Base-by-base conservation (phyloP, 2,329 filamentous ascomycete species). In the Sporothrix brunneoviolacea region DNA sequence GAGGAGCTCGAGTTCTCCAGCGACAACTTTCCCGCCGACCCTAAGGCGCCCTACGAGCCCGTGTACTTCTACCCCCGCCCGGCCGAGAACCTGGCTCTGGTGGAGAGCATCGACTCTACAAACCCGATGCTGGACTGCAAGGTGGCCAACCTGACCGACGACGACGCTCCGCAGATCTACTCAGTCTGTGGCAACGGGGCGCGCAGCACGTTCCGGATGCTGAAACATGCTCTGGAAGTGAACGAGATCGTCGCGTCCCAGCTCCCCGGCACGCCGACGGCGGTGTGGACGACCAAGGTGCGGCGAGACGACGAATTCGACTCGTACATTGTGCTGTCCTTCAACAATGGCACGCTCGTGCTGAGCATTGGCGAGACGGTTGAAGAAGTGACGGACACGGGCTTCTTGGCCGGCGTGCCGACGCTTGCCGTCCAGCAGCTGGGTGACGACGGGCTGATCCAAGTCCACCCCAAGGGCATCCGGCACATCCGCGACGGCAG, bases 151-250 rank as follows among this genome's bases (percentile, higher is more conserved):
- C 72, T 96, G 27, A 89, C 87, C 0, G 83, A 88, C 40, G 93
- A 97, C 57, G 93, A 97, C 65, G 91, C 91, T 5, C 93, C 93
- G 12, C 94, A 98, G 63, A 95, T 99, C 21, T 98, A 96, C 67
- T 85, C 90, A 0, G 81, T 95, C 36, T 94, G 88, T 62, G 93
- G 94, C 9, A 87, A 86, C 52, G 89, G 91, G 9, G 88, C 91
- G 39, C 80, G 88, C 56, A 96, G 91, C 66, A 85, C 86, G 7
- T 96, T 98, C 71, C 82, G 91, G 58, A 95, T 86, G 41, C 77
- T 97, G 49, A 93, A 93, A 64, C 91, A 99, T 65, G 93, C 91
- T 6, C 70, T 98, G 28, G 87, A 95, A 60, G 91, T 97, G 3
- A 88, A 90, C 33, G 91, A 97, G 64, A 93, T 96, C 52, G 90